Conservation (phyloP, 2,329 filamentous ascomycete genomes). For the Aspergillus sp. region DNA sequence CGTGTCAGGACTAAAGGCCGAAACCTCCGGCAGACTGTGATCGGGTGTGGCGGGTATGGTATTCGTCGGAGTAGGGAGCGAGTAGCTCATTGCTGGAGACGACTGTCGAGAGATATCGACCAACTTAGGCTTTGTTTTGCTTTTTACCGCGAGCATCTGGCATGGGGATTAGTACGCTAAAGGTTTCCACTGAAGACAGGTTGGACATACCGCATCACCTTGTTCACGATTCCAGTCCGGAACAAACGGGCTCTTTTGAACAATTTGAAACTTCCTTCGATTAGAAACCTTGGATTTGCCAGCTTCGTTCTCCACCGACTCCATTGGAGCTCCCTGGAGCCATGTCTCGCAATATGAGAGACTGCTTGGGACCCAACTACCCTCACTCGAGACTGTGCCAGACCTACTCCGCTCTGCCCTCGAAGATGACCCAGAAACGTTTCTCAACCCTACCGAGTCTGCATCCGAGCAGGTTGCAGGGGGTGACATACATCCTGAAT, state of each 20-base stretch:
- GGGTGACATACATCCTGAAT: constrained; percentile 13
- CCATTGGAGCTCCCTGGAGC: constrained; percentile 38
- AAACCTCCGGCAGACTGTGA: constrained; percentile 35
- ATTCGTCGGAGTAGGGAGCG: constrained; percentile 25
- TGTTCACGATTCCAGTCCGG: constrained; percentile 20
- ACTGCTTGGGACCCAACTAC: constrained; percentile 38
- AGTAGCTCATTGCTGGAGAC: constrained; percentile 27
- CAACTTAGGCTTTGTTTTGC: constrained; percentile 37
- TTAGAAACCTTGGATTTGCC: constrained; percentile 29
- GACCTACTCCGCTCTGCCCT: constrained; percentile 31
- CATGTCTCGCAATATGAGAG: constrained; percentile 39
- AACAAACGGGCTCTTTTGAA: constrained; percentile 34
- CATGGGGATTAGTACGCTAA: constrained; percentile 22
- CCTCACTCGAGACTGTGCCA: constrained; percentile 36
- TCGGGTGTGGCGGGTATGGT: constrained; percentile 36
- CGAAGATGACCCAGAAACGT: constrained; percentile 21
- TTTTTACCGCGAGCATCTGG: constrained; percentile 36
- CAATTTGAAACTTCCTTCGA: constrained; percentile 38
- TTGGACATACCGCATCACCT: constrained; percentile 12
- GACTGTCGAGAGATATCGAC: constrained; percentile 41
- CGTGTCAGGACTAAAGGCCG: constrained; percentile 41
- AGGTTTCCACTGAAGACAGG: constrained; percentile 8
- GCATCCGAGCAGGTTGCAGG: constrained; percentile 14
- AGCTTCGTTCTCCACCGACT: constrained; percentile 25
- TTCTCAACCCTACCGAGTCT: constrained; percentile 12